A percentile compares a stretch with the other conserved stretches of the same genome.
These are phyloP conservation scores for Cardamine occulta DNA, from an alignment of 345 rosid species.

Conservation along the genomic window DNA sequence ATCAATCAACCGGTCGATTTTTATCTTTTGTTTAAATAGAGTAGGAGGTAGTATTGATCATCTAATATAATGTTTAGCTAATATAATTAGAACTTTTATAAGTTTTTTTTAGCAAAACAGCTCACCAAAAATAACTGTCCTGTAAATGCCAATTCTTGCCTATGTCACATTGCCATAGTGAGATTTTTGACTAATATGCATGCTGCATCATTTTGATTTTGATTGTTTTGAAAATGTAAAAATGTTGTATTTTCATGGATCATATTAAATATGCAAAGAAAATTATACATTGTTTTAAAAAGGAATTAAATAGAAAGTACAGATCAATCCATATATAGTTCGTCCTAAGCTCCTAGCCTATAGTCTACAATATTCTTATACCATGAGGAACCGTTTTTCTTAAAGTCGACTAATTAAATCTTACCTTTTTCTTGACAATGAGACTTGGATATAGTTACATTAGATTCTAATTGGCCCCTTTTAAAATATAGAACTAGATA, in stretches of 20 bases:
- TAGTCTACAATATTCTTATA: slow-evolving; percentile 11
- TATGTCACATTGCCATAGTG: background rate
- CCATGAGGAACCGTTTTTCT: background rate
- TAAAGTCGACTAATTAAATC: background rate
- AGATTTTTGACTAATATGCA: background rate
- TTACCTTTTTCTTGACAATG: background rate
- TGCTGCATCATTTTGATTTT: background rate
- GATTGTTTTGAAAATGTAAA: background rate
- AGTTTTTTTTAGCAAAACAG: background rate
- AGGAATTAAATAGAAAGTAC: background rate
- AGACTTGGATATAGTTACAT: background rate
- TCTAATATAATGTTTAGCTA: background rate
- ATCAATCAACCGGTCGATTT: background rate
- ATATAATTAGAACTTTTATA: no score
- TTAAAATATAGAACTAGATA: background rate
- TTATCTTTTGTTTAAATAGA: background rate
- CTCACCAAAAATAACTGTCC: background rate
- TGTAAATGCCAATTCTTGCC: background rate
- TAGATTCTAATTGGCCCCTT: background rate
- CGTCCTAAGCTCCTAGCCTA: background rate
- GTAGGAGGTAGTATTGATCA: background rate
- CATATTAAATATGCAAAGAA: background rate
- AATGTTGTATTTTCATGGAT: background rate
- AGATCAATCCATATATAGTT: background rate
- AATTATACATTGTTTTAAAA: background rate